A percentile compares a stretch with the other conserved stretches of the same genome.
Conservation (phyloP, 176 grass and related monocot genomes). For the Bolboschoenus planiculmis region DNA sequence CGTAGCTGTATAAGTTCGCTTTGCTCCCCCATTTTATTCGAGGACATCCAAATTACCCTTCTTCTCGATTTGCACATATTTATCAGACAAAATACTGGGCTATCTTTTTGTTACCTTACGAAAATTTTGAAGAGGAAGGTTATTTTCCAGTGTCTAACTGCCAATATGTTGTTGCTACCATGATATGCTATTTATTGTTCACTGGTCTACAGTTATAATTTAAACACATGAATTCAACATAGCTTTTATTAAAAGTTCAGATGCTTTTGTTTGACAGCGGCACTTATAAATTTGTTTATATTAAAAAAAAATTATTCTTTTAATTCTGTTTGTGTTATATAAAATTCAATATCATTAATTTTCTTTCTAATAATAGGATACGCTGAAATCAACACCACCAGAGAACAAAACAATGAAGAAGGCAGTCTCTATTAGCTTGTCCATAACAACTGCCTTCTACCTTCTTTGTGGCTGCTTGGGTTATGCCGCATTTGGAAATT, state of each 20-base stretch:
- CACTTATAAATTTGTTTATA: neutral
- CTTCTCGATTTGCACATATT: neutral
- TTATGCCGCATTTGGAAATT: conserved; percentile 74
- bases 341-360: neutral
- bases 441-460: conserved; percentile 79
- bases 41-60: neutral
- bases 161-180: neutral
- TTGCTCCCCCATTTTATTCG: neutral
- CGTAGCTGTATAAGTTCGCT: neutral
- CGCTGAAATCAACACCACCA: conserved; percentile 57
- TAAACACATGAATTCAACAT: neutral
- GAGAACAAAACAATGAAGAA: conserved; percentile 92
- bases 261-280: neutral
- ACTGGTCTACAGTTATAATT: neutral
- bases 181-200: neutral
- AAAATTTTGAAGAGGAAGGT: neutral
- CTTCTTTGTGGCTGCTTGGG: conserved; percentile 77
- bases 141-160: neutral
- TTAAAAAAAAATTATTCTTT: no score
- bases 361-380: conserved; percentile 42
- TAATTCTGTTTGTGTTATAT: no score
- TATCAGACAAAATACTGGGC: neutral
- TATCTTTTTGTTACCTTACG: neutral
- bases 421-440: conserved; percentile 57
- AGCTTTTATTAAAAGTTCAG: neutral